A percentile compares a stretch with the other conserved stretches of the same genome.
phyloP scores from a whole-genome alignment of 2,329 filamentous ascomycete genomes.

The Penicillium frequentans region DNA sequence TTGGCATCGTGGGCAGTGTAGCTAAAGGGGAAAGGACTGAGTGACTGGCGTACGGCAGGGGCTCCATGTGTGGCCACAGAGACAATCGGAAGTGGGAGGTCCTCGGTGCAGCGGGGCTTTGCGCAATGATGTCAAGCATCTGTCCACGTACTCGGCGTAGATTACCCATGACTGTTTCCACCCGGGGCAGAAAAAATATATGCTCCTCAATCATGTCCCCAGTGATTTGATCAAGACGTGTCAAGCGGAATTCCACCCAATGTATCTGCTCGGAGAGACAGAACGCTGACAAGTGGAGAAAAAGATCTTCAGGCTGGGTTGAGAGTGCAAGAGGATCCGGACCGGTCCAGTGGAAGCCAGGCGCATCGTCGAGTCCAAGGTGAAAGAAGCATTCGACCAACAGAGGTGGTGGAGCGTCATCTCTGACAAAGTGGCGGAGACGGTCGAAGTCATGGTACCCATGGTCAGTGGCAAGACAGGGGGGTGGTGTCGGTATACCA shows the following conservation, averaged over 20 bases:
- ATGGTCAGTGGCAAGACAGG: conserved; percentile 2
- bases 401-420: background rate
- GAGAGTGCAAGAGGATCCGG: background rate
- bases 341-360: background rate
- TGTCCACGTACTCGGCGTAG: background rate
- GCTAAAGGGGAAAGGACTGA: background rate
- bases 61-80: background rate
- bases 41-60: background rate
- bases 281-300: background rate
- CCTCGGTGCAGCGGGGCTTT: background rate
- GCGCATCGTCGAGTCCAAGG: background rate
- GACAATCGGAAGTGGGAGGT: background rate
- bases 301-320: background rate
- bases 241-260: background rate
- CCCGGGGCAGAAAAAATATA: conserved; percentile 1
- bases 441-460: background rate
- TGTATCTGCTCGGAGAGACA: background rate
- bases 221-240: background rate
- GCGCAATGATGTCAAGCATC: conserved; percentile 1
- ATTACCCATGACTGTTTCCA: conserved; percentile 2
- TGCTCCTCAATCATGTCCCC: background rate
- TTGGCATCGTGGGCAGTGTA: background rate
- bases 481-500: background rate
- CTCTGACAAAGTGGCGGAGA: background rate
- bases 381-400: background rate